These are phyloP conservation scores for Eucalyptus cloeziana DNA, from an alignment of 345 rosid genomes.

Conservation along the genomic window DNA sequence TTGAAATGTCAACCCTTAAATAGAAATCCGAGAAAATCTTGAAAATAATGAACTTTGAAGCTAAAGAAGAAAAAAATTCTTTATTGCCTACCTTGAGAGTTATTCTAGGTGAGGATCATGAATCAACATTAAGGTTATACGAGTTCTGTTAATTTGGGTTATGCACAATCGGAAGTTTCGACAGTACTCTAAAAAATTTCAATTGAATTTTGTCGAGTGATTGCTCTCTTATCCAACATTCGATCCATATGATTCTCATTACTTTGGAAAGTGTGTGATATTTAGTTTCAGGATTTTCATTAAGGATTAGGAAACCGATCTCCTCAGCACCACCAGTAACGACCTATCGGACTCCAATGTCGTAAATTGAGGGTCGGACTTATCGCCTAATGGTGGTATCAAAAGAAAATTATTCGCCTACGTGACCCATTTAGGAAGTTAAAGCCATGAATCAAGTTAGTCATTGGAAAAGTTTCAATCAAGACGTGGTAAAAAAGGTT, in stretches of 20 bases:
- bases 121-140: accelerated
- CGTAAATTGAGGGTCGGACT: background rate
- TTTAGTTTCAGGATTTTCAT: background rate
- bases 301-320: background rate
- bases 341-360: background rate
- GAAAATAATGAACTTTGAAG: too few relatives aligned
- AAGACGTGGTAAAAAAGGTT: background rate
- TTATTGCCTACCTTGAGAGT: too few relatives aligned
- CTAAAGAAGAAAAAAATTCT: too few relatives aligned
- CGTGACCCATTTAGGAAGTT: background rate
- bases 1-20: too few relatives aligned
- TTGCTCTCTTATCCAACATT: background rate
- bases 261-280: background rate
- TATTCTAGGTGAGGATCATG: too few relatives aligned
- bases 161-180: background rate
- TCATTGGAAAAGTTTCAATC: background rate
- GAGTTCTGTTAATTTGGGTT: background rate
- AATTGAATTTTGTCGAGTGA: accelerated
- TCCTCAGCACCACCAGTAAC: background rate
- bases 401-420: background rate
- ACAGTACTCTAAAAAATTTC: background rate
- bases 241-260: background rate
- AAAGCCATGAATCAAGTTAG: background rate
- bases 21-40: too few relatives aligned
- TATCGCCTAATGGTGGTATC: background rate